These are phyloP conservation scores for Leucogyrophana mollusca DNA, from an alignment of 768 basidiomycete species.

Conservation along the genomic window DNA sequence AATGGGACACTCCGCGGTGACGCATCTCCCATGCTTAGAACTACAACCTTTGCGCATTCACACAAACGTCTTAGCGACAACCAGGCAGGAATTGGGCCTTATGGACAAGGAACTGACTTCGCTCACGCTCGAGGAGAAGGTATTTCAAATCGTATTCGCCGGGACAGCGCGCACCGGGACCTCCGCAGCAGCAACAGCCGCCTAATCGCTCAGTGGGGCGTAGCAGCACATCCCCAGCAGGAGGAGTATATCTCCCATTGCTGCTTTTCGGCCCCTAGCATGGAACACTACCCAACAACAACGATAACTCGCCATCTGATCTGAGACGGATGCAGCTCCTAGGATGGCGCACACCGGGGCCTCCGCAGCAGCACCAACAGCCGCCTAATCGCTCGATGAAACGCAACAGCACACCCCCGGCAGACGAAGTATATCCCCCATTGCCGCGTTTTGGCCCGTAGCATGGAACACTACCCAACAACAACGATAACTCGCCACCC, in stretches of 20 bases:
- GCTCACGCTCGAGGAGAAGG: conserved; percentile 61
- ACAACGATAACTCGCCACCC: conserved; percentile 54
- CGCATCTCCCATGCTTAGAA: no score
- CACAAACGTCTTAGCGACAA: conserved; percentile 22
- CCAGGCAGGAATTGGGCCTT: conserved; percentile 46
- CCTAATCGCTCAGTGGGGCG: no score
- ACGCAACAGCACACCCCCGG: conserved; percentile 61
- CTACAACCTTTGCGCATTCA: no score
- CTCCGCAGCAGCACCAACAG: no score
- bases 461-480: conserved; percentile 46
- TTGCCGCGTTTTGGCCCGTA: conserved; percentile 12
- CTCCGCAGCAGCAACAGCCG: conserved; percentile 15
- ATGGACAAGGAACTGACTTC: conserved; percentile 43
- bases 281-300: no score
- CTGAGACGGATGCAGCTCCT: no score
- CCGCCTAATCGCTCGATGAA: conserved; percentile 32
- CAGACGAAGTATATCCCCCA: conserved; percentile 50
- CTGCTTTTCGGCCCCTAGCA: no score
- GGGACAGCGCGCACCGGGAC: conserved; percentile 24
- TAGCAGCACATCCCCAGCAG: no score
- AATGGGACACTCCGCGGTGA: no score
- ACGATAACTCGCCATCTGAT: no score
- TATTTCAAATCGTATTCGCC: conserved; percentile 21
- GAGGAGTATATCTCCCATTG: no score
- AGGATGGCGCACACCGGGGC: no score